These are phyloP conservation scores for Lentinula lateritia DNA, from an alignment of 768 basidiomycete species.

Conservation along the genomic window DNA sequence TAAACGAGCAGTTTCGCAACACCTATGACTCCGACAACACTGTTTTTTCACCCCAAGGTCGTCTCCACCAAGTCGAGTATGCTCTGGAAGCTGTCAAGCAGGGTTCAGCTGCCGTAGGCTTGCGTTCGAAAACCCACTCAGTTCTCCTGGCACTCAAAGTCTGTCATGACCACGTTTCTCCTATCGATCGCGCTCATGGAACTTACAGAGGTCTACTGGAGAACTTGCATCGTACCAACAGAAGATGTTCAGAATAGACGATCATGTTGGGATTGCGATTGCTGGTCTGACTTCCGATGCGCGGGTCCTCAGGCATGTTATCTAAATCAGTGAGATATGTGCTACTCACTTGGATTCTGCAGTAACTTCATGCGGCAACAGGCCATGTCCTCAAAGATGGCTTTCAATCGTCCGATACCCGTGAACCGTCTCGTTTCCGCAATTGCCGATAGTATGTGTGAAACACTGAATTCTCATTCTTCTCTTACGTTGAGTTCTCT, in stretches of 20 bases:
- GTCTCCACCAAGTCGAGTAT: slow-evolving; percentile 97
- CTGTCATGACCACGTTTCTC: slow-evolving; percentile 11
- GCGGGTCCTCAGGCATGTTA: slow-evolving; percentile 82
- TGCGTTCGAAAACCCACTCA: slow-evolving; percentile 93
- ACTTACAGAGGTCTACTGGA: slow-evolving; percentile 83
- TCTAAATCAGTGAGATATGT: background rate
- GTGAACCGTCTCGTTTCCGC: slow-evolving; percentile 89
- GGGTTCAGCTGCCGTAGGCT: slow-evolving; percentile 96
- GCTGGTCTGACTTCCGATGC: slow-evolving; percentile 99
- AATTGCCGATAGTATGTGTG: slow-evolving; percentile 86
- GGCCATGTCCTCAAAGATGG: slow-evolving; percentile 92
- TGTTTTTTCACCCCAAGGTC: slow-evolving; percentile 93
- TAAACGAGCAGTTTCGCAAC: slow-evolving; percentile 69
- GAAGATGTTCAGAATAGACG: slow-evolving; percentile 99
- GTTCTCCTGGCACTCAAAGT: slow-evolving; percentile 92
- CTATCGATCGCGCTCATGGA: background rate
- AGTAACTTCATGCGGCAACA: slow-evolving; percentile 99
- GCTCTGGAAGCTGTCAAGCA: slow-evolving; percentile 99
- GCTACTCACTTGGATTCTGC: background rate
- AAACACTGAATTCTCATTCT: background rate
- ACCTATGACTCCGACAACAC: slow-evolving; percentile 99
- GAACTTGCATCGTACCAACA: slow-evolving; percentile 99
- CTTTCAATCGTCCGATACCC: slow-evolving; percentile 92
- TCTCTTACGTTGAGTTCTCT: slow-evolving; percentile 7
- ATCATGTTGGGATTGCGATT: slow-evolving; percentile 99